Conservation (phyloP, 768 basidiomycete genomes). For the Gloeopeniophorella convolvens region DNA sequence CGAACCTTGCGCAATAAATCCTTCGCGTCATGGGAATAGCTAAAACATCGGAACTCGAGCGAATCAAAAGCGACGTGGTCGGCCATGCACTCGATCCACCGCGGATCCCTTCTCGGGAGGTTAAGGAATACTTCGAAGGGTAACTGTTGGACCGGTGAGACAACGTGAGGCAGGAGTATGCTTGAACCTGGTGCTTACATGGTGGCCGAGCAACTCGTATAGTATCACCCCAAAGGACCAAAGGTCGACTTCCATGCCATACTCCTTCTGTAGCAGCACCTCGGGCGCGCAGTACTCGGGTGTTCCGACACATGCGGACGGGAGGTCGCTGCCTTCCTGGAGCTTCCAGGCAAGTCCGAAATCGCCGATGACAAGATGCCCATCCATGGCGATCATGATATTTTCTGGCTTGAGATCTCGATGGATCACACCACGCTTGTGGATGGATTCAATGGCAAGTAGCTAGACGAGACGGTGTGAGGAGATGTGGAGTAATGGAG, state of each 20-base stretch:
- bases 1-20: conserved; percentile 2
- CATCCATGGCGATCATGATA: conserved; percentile 7
- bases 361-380: conserved; percentile 12
- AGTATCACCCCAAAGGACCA: conserved; percentile 97
- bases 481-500: background rate
- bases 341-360: conserved; percentile 11
- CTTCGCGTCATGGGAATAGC: background rate
- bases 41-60: background rate
- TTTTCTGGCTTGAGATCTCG: conserved; percentile 17
- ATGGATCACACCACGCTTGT: conserved; percentile 8
- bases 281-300: conserved; percentile 12
- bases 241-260: conserved; percentile 60
- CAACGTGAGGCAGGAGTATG: too few species aligned
- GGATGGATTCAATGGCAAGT: conserved; percentile 13
- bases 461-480: background rate
- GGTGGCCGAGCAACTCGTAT: conserved; percentile 63
- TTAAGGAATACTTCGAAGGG: conserved; percentile 2
- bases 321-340: background rate
- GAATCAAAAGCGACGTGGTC: background rate
- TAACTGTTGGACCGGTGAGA: background rate
- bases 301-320: background rate
- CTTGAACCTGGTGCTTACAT: background rate
- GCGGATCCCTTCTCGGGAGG: background rate
- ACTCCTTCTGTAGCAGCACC: conserved; percentile 1
- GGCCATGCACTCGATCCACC: background rate